Percentiles rank a stretch among this genome's conserved stretches.
These are phyloP conservation scores for Marasmius fiardii DNA, from an alignment of 1,284 basidiomycete species.

Conservation along the genomic window DNA sequence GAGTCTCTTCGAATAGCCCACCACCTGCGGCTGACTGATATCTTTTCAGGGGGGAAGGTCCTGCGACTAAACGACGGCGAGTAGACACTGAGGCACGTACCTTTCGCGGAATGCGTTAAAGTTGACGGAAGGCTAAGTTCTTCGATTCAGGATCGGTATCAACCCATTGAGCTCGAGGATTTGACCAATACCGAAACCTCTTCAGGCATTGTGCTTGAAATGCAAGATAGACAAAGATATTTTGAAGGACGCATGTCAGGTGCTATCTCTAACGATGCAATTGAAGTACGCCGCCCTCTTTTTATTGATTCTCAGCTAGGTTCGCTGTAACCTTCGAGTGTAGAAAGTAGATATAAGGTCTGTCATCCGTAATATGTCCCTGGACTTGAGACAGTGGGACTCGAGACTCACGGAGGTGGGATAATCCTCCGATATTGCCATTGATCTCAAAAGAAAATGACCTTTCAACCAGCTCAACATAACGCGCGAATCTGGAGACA, in stretches of 20 bases:
- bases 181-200: constrained; percentile 66
- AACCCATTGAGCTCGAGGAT: constrained; percentile 86
- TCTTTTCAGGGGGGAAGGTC: constrained; percentile 51
- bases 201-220: constrained; percentile 76
- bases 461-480: constrained; percentile 48
- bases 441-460: not conserved
- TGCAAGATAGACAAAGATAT: constrained; percentile 76
- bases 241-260: constrained; percentile 61
- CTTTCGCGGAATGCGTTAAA: not conserved
- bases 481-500: constrained; percentile 62
- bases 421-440: not conserved
- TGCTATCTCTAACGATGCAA: constrained; percentile 26
- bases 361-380: constrained; percentile 43
- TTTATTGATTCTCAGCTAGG: constrained; percentile 1
- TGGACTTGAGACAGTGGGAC: constrained; percentile 55
- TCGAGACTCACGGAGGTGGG: constrained; percentile 52
- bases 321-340: not conserved
- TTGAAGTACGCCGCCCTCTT: constrained; percentile 26
- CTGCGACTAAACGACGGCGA: constrained; percentile 56
- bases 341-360: constrained; percentile 40
- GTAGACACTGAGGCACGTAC: constrained; percentile 36
- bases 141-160: constrained; percentile 44
- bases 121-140: constrained; percentile 14
- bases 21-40: constrained; percentile 5
- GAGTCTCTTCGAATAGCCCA: not conserved